Percentiles rank a stretch among this genome's conserved stretches.
Evolutionary conservation across 2,329 filamentous ascomycete species (phyloP).

Genomic region (Aspergillus quadrilineatus): DNA sequence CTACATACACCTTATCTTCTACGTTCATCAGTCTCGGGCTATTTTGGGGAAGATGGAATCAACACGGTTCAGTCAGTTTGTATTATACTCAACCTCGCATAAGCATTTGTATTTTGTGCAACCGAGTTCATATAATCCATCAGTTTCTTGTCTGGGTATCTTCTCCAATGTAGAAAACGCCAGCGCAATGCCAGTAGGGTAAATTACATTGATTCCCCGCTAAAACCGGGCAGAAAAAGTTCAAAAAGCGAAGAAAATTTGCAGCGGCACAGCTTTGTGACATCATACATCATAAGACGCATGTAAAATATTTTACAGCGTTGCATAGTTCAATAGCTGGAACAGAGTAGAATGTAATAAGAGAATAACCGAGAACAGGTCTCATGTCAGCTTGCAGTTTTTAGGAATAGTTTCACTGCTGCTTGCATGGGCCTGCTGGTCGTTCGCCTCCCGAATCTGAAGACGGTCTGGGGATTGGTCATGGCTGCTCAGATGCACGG

Average conservation of each 20-base stretch:
- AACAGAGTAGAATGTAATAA: neutral
- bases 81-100: neutral
- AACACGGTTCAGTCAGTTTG: neutral
- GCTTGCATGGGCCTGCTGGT: too few species aligned
- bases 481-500: neutral
- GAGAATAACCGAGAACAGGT: neutral
- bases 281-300: neutral
- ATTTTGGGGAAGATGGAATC: neutral
- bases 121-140: neutral
- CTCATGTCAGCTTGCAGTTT: neutral
- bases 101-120: neutral
- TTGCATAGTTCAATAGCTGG: neutral
- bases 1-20: neutral
- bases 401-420: too few species aligned
- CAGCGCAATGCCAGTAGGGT: neutral
- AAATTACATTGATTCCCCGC: neutral
- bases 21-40: neutral
- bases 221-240: neutral
- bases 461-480: neutral
- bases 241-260: neutral
- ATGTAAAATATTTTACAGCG: neutral
- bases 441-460: too few species aligned
- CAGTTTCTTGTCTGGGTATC: constrained; percentile 2
- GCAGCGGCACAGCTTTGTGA: neutral
- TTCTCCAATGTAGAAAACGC: neutral